phyloP scores from a whole-genome alignment of 331 rosid species.

The Rosa hybrid region DNA sequence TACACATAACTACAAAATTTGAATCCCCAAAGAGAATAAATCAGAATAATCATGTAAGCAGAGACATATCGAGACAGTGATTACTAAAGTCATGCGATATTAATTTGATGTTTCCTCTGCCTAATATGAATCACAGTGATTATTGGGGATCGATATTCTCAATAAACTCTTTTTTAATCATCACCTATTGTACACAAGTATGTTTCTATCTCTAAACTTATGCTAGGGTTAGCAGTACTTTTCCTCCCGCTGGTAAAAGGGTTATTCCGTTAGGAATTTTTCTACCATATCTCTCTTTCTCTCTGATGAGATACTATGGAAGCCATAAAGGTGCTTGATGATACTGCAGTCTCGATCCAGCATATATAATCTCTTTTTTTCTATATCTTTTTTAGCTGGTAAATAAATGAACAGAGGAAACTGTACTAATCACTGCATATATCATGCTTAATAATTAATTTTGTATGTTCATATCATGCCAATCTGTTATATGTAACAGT shows the following conservation, averaged over 20 bases:
- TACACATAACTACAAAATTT: background rate
- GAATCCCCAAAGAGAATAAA: background rate
- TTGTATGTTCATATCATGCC: background rate
- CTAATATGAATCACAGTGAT: background rate
- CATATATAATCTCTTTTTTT: background rate
- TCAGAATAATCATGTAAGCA: background rate
- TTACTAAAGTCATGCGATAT: too few relatives aligned
- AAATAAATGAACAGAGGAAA: background rate
- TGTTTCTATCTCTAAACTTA: background rate
- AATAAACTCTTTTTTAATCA: too few relatives aligned
- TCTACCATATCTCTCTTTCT: background rate
- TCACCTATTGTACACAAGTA: too few relatives aligned
- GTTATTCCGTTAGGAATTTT: too few relatives aligned
- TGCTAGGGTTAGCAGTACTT: background rate
- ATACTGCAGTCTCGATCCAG: background rate
- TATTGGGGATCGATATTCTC: background rate
- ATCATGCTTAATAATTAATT: conserved; percentile 4
- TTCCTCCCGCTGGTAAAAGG: background rate
- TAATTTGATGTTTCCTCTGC: too few relatives aligned
- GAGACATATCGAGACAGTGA: background rate
- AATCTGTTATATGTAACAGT: background rate
- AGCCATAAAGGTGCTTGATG: background rate
- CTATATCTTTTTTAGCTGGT: background rate
- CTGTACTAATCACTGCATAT: background rate
- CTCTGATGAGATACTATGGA: background rate